Conservation (phyloP, 208 protist genomes). For the Crithidia brevicula region DNA sequence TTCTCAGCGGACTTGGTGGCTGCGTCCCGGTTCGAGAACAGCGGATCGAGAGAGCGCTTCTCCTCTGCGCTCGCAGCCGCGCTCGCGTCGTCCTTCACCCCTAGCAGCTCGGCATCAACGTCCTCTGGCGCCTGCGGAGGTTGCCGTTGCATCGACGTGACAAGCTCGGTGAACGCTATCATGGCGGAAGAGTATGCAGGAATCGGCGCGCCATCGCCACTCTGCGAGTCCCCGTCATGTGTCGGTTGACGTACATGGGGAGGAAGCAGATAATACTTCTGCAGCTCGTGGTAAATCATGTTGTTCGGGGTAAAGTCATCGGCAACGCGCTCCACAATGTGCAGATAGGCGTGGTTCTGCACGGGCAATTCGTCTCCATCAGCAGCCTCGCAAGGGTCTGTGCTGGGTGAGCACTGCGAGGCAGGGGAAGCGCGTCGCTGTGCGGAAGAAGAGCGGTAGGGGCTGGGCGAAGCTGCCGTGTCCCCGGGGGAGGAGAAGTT, state of each 20-base stretch:
- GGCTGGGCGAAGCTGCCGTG: neutral
- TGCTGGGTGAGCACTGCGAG: no score
- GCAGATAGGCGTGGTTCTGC: slow-evolving; percentile 61
- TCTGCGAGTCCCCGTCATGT: neutral
- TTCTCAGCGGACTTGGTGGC: slow-evolving; percentile 36
- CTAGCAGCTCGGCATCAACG: slow-evolving; percentile 7
- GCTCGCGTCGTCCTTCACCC: slow-evolving; percentile 3
- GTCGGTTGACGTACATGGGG: neutral
- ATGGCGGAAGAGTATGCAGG: neutral
- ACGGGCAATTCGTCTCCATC: neutral
- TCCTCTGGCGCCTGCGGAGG: slow-evolving; percentile 24
- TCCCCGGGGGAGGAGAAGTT: slow-evolving; percentile 77
- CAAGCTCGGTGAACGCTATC: slow-evolving; percentile 37
- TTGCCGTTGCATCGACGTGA: slow-evolving; percentile 35
- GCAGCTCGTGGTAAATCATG: slow-evolving; percentile 78
- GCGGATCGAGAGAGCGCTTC: slow-evolving; percentile 43
- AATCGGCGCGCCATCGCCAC: neutral
- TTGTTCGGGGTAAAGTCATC: slow-evolving; percentile 88
- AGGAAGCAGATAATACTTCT: slow-evolving; percentile 34
- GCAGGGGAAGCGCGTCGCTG: neutral
- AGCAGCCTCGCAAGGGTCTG: neutral
- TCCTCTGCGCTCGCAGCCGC: slow-evolving; percentile 21
- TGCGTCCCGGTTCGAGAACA: slow-evolving; percentile 32
- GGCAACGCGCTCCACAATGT: slow-evolving; percentile 64
- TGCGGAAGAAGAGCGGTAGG: neutral